Percentiles rank a stretch among this genome's conserved stretches.
Evolutionary conservation across 148 eudicot genomes (phyloP).

Genomic region (Rhododendron ovatum): DNA sequence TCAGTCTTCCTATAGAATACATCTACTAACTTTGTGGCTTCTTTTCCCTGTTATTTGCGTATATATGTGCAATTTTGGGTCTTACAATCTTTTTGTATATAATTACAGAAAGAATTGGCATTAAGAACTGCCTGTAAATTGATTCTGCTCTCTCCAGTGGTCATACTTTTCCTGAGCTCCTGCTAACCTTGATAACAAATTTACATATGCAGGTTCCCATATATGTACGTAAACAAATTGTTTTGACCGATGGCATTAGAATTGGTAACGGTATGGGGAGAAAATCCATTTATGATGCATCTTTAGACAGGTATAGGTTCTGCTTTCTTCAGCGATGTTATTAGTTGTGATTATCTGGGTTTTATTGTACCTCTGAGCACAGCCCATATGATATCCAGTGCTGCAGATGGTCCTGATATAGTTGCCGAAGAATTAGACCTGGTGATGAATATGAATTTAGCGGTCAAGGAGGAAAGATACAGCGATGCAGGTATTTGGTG

Average conservation of each 20-base stretch:
- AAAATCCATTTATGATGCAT: constrained; percentile 59
- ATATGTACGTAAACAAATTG: constrained; percentile 61
- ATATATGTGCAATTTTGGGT: not conserved
- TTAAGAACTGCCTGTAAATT: not conserved
- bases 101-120: not conserved
- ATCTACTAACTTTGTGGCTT: not conserved
- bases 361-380: constrained; percentile 9
- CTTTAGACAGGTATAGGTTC: constrained; percentile 54
- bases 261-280: constrained; percentile 44
- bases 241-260: constrained; percentile 61
- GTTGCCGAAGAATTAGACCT: constrained; percentile 53
- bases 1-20: not conserved
- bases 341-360: not conserved
- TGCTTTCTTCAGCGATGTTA: not conserved
- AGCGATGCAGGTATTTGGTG: constrained; percentile 57
- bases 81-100: not conserved
- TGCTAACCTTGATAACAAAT: not conserved
- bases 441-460: constrained; percentile 52
- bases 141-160: not conserved
- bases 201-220: constrained; percentile 57
- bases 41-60: not conserved
- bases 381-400: constrained; percentile 33
- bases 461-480: constrained; percentile 71
- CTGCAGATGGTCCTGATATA: constrained; percentile 64
- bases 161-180: not conserved